Evolutionary conservation across 495 filamentous ascomycete species (phyloP), one percentile per base, ranked within the genome.

Genomic region (Tuber umbilicatum): DNA sequence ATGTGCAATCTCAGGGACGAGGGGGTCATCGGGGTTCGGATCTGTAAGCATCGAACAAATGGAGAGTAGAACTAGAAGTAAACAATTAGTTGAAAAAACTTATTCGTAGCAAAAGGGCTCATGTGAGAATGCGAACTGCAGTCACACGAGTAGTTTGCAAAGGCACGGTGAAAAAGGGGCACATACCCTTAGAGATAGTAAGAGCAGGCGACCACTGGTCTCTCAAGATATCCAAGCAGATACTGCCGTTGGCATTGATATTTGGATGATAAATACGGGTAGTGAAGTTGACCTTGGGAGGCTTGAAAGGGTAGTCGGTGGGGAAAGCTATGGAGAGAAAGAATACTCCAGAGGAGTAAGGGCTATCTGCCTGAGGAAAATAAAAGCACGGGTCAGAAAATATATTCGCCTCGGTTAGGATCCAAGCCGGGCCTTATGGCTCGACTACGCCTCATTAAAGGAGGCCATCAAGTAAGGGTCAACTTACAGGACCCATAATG

Each of bases 11-110:
- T 99, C 95, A 72, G 95, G 95, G 70, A 99, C 95, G 74, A 99
- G 90, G 75, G 95, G 95, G 85, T 99, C 95, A 83, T 99, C 95
- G 68, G 95, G 95, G 89, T 99, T 99, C 78, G 95, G 95, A 86
- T 99, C 95, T 81, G 96, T 99, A 82, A 99, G 89, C 96, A 99
- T 98, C 55, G 95, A 99, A 88, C 95, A 99, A 87, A 99, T 99
- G 39, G 96, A 98, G 73, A 99, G 91, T 68, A 99, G 88, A 69
- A 99, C 95, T 97, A 74, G 5, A 70, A 21, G 42, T 19, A 71
- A 27, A 71, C 38, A 35, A 17, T 64, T 35, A 64, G 55, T 17
- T n/a, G n/a, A 35, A 45, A 21, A 55, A 60, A 35, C 9, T 35
- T 64, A 27, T 64, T 64, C 55, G 2, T 5, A 16, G 16, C 55